A percentile compares a stretch with the other conserved stretches of the same genome.
Conservation (phyloP, 2,329 filamentous ascomycete genomes). For the Fusarium multiceps region DNA sequence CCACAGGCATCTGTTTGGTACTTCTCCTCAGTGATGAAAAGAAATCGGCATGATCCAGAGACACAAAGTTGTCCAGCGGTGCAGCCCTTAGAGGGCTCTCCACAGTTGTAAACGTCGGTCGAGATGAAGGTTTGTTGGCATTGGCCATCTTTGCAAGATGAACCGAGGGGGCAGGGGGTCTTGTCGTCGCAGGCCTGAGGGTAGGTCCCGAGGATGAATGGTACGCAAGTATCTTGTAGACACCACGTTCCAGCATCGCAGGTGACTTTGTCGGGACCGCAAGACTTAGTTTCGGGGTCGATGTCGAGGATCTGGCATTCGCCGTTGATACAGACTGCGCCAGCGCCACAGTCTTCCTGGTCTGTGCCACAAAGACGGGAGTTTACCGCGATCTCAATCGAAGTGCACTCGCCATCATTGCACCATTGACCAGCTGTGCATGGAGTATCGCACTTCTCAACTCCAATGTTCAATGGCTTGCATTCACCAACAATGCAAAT, state of each 20-base stretch:
- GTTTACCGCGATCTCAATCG: slow-evolving; percentile 29
- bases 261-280: slow-evolving; percentile 11
- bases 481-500: slow-evolving; percentile 29
- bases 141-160: slow-evolving; percentile 12
- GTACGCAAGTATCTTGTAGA: slow-evolving; percentile 22
- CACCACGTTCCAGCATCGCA: slow-evolving; percentile 39
- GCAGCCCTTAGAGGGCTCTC: slow-evolving; percentile 6
- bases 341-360: background rate
- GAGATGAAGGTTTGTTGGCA: slow-evolving; percentile 27
- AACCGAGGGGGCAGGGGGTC: slow-evolving; percentile 9
- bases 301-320: slow-evolving; percentile 24
- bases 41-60: slow-evolving; percentile 16
- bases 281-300: slow-evolving; percentile 23
- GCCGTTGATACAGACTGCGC: slow-evolving; percentile 30
- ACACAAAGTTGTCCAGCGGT: slow-evolving; percentile 29
- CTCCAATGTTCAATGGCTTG: slow-evolving; percentile 12
- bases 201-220: slow-evolving; percentile 34
- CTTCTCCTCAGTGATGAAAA: slow-evolving; percentile 6
- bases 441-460: background rate
- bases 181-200: slow-evolving; percentile 23
- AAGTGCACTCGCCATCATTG: slow-evolving; percentile 10
- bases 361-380: slow-evolving; percentile 13
- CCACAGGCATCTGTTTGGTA: slow-evolving; percentile 7
- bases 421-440: slow-evolving; percentile 33
- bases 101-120: slow-evolving; percentile 26